Evolutionary conservation across 495 filamentous ascomycete species (phyloP).

Genomic region (Aspergillus ostianus): DNA sequence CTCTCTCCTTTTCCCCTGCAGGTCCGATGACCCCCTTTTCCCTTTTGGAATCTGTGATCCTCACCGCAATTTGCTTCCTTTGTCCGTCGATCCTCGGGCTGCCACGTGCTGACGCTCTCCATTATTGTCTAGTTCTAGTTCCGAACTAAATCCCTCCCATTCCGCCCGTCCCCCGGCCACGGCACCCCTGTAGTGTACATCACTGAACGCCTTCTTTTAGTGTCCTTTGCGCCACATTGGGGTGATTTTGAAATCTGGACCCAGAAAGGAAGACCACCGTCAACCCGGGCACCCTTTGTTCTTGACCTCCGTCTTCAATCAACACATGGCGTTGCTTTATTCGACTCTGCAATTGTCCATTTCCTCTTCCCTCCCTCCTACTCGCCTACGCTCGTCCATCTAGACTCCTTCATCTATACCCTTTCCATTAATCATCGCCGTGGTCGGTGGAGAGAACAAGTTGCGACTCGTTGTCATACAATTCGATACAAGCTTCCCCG

Average conservation of each 20-base stretch:
- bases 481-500: neutral
- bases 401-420: slow-evolving; percentile 6
- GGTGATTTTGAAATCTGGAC: slow-evolving; percentile 6
- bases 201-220: neutral
- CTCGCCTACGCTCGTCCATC: neutral
- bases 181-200: neutral
- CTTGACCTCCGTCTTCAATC: slow-evolving; percentile 13
- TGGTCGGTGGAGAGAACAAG: neutral
- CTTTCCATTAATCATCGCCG: neutral
- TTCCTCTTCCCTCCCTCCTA: slow-evolving; percentile 11
- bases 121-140: neutral
- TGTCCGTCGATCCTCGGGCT: neutral
- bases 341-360: slow-evolving; percentile 14
- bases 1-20: neutral
- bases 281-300: neutral
- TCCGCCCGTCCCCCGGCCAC: neutral
- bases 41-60: neutral
- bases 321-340: slow-evolving; percentile 22
- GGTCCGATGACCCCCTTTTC: neutral
- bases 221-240: slow-evolving; percentile 1
- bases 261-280: neutral
- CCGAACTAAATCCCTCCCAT: neutral
- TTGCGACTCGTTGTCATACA: neutral
- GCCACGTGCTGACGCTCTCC: slow-evolving; percentile 4
- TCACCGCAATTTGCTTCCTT: slow-evolving; percentile 1